Base-by-base conservation (phyloP, 2,329 filamentous ascomycete species). In the Pleomassaria siparia region DNA sequence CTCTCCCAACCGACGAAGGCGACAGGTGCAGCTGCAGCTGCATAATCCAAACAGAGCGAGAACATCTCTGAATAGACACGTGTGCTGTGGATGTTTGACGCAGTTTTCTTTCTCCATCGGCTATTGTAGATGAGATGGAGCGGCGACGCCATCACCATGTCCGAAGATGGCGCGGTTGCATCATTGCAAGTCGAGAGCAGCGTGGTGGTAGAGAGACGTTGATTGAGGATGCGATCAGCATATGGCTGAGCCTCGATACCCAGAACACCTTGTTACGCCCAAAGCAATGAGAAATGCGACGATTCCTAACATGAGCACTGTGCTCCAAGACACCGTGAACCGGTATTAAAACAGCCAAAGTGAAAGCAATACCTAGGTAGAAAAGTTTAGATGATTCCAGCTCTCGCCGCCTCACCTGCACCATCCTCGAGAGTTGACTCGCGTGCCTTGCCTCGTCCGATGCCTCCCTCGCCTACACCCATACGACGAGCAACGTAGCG, bases 401-500 rank as follows among this genome's bases (percentile, higher is more conserved):
- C 83, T 55, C 84, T 75, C 30, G 82, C 83, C 46, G 78, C 82
- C 66, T 84, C 82, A 8, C 82, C 82, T 36, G 78, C 82, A 18
- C 80, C 79, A 51, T 75, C 78, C 47, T 84, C 80, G 43, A 84
- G 74, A 29, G 77, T 75, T 45, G 75, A 74, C 51, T 76, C 76
- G 41, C 80, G 77, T 36, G 75, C 74, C 67, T 82, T 82, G 24
- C 82, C 83, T 62, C 80, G 77, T 8, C 77, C 79, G 21, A 81
- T 67, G 8, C 80, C 87, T 63, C 88, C 88, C 71, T 95, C 90
- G 11, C 92, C 92, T 9, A 99, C 92, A 11, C 94, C 92, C 94
- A 99, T 99, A 47, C 94, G 80, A 51, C 88, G 83, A 4, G 94
- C 92, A 16, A 99, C 94, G 67, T 99, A 99, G 54, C 91, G 80